Evolutionary conservation across 192 early-diverging fungal genomes (phyloP), one percentile per base, ranked within the genome.

Genomic region (Gonapodya prolifera): DNA sequence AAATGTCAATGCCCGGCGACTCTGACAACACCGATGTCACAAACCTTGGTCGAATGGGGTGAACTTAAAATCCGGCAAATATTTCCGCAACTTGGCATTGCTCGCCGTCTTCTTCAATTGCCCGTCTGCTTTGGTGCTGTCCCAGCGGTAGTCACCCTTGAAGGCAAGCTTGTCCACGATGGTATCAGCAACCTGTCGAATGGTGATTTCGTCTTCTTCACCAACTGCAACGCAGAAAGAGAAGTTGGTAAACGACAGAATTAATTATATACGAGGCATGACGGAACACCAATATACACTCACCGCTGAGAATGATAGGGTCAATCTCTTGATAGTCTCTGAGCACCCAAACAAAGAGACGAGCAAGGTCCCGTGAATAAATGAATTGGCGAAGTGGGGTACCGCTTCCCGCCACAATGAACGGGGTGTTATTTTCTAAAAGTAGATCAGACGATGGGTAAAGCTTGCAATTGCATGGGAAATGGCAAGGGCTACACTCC

Each of bases 31-130:
- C 23, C 0, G 30, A 34, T 30, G 1, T 34, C 75, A 29, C 77
- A 8, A 13, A 79, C 36, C 34, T 1, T 85, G 70, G 61, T 92
- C 83, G 80, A 94, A 93, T 0, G 87, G 88, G 17, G 93, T 94
- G 82, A 94, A 94, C 80, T 92, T 33, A 81, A 93, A 94, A 77
- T 88, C 91, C 61, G 91, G 91, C 77, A 92, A 79, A 69, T 90
- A 85, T 75, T 82, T 85, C 79, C 81, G 80, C 79, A 94, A 80
- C 85, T 94, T 94, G 28, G 81, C 85, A 79, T 94, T 94, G n/a
- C 86, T 92, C 33, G 93, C 93, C 35, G 93, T 93, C 88, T 93
- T 94, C 81, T 93, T 94, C 79, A 83, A 91, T 81, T 94, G 93
- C 35, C 92, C 93, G 82, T 94, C 93, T 29, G 90, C 84, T 79